phyloP scores from a whole-genome alignment of 2,329 filamentous ascomycete genomes.

The Xylaria sp. region DNA sequence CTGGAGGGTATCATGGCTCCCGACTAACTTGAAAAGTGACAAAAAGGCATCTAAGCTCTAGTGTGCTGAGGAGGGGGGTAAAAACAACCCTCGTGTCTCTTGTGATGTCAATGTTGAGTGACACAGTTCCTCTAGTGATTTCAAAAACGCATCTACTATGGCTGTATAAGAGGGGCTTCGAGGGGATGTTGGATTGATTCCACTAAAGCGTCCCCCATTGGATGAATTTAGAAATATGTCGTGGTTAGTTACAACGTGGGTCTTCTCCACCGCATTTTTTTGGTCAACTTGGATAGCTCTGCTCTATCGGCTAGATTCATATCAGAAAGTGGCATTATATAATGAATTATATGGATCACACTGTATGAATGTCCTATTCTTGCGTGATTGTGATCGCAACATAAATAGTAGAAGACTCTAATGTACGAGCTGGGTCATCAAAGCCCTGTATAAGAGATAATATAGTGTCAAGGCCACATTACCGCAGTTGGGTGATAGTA shows the following conservation, averaged over 20 bases:
- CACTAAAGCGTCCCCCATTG: neutral
- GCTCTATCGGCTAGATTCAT: neutral
- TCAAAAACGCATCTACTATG: neutral
- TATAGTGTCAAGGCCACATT: slow-evolving; percentile 7
- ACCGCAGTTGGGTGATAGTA: slow-evolving; percentile 5
- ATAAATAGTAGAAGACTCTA: too few relatives aligned
- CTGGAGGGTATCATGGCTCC: neutral
- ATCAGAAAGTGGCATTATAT: neutral
- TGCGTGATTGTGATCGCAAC: too few relatives aligned
- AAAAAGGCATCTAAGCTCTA: neutral
- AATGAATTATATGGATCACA: slow-evolving; percentile 1
- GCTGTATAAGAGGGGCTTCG: neutral
- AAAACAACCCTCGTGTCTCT: neutral
- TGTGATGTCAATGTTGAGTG: neutral
- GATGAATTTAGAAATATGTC: neutral
- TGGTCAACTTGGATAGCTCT: neutral
- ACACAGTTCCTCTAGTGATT: neutral
- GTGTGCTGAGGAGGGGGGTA: neutral
- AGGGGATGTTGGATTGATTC: neutral
- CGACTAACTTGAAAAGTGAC: neutral
- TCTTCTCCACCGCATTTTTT: neutral
- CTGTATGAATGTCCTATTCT: neutral
- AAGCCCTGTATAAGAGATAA: too few relatives aligned
- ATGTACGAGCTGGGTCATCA: too few relatives aligned
- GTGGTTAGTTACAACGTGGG: too few relatives aligned